phyloP scores from a whole-genome alignment of 805 yeast species.

The Wickerhamomyces bovis region DNA sequence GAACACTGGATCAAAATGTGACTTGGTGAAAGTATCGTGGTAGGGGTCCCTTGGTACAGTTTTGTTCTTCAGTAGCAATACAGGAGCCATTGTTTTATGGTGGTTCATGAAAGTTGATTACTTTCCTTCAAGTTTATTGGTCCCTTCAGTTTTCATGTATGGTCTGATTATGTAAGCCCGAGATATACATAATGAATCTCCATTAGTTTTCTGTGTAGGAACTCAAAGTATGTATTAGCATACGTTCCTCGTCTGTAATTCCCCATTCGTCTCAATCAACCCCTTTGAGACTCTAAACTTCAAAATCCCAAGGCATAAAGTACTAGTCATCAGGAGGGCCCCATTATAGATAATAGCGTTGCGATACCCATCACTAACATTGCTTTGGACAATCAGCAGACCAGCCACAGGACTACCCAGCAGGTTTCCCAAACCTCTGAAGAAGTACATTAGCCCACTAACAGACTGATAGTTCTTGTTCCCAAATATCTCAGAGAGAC shows the following conservation, averaged over 20 bases:
- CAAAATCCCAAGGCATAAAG: conserved; percentile 2
- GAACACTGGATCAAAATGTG: conserved; percentile 44
- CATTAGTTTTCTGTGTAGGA: no score
- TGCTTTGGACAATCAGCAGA: conserved; percentile 17
- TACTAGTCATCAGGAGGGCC: conserved; percentile 5
- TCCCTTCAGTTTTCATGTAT: background rate
- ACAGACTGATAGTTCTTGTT: conserved; percentile 27
- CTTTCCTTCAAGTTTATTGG: background rate
- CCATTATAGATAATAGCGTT: conserved; percentile 28
- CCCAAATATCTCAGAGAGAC: conserved; percentile 30
- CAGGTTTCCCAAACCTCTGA: conserved; percentile 29
- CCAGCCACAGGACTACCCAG: conserved; percentile 34
- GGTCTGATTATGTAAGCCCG: no score
- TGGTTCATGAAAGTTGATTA: background rate
- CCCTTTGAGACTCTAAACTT: conserved; percentile 1
- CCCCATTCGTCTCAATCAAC: background rate
- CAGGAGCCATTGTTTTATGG: conserved; percentile 16
- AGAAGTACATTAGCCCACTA: conserved; percentile 29
- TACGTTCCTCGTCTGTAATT: no score
- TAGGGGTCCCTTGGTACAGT: conserved; percentile 69
- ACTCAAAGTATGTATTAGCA: no score
- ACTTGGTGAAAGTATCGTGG: conserved; percentile 32
- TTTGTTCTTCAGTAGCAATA: conserved; percentile 63
- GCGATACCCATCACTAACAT: conserved; percentile 18
- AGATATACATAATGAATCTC: no score